These are phyloP conservation scores for Phytophthora pluvialis DNA, from an alignment of 352 stramenopile species.

Conservation along the genomic window DNA sequence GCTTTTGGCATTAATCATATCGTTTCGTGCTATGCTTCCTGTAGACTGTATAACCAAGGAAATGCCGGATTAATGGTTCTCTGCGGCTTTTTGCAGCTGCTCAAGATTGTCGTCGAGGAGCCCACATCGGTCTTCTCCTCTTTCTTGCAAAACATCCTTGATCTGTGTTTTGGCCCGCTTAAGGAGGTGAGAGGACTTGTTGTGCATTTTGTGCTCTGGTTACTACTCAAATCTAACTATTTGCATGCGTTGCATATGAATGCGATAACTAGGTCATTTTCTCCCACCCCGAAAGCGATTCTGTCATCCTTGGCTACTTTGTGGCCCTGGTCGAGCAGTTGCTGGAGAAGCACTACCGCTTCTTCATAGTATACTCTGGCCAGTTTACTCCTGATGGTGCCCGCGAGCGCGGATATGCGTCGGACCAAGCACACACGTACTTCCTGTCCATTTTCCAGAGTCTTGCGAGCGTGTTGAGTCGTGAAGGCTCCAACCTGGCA, in stretches of 20 bases:
- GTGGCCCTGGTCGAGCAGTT: slow-evolving; percentile 76
- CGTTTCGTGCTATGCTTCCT: background rate
- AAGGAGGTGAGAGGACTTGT: slow-evolving; percentile 62
- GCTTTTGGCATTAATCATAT: background rate
- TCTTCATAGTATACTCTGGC: slow-evolving; percentile 68
- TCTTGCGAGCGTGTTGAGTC: slow-evolving; percentile 64
- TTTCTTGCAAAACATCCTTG: slow-evolving; percentile 79
- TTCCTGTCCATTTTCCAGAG: slow-evolving; percentile 84
- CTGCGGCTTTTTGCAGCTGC: slow-evolving; percentile 78
- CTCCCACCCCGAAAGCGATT: slow-evolving; percentile 71
- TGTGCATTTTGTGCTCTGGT: background rate
- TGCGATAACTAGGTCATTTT: slow-evolving; percentile 61
- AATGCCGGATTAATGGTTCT: slow-evolving; percentile 73
- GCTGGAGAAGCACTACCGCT: slow-evolving; percentile 83
- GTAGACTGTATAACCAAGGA: slow-evolving; percentile 66
- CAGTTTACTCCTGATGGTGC: slow-evolving; percentile 52
- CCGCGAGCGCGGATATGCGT: slow-evolving; percentile 66
- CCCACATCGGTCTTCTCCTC: slow-evolving; percentile 73
- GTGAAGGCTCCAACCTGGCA: slow-evolving; percentile 57
- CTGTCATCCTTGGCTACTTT: slow-evolving; percentile 72
- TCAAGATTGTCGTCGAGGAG: slow-evolving; percentile 83
- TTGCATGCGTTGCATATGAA: too few relatives aligned
- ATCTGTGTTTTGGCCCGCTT: slow-evolving; percentile 78
- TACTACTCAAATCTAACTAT: background rate
- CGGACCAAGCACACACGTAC: slow-evolving; percentile 71